Base-by-base conservation (phyloP, 352 stramenopile species). In the Phytophthora sp. region DNA sequence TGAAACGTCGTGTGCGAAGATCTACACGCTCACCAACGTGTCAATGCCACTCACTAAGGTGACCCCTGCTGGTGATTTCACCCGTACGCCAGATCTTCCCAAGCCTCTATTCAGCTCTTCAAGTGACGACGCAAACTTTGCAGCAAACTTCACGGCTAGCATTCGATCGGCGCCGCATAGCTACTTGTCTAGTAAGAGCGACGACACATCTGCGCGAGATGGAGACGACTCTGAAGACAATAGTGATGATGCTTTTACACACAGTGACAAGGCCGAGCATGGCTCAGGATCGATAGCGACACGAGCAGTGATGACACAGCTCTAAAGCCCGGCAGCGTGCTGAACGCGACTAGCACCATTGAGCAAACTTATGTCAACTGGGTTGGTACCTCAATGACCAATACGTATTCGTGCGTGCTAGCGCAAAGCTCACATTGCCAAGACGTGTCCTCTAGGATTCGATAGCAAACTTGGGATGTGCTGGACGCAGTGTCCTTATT, bases 401-500 rank as follows among this genome's bases (percentile, higher is more conserved):
- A 18, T 18, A 39, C 52, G 3, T 54, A 15, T 30, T 65, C 54
- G 60, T 7, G 65, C 71, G 7, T 82, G 74, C 30, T 82, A 66
- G 57, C 71, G 74, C 11, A 71, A 79, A 64, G 55, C 71, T 62
- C 65, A 64, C 44, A 67, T 78, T n/a, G 72, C 65, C 2, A 76
- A 78, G 23, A 70, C 36, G 3, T 82, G 74, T 54, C 65, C 74
- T n/a, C 41, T 61, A 7, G 71, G 71, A 26, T 82, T 57, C 45
- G 53, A 77, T 2, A 57, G 45, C 9, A 69, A 63, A 12, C 23
- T 71, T 4, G 71, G 59, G 6, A 70, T 61, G n/a, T 83, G 74
- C 49, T 83, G 71, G 74, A 59, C 62, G 31, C 26, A 79, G 33
- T 84, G 76, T 69, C 76, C 76, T 7, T 69, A 80, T 45, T 65